phyloP scores from a whole-genome alignment of 225 moss, liverwort and hornwort genomes.

The Climacium dendroides region DNA sequence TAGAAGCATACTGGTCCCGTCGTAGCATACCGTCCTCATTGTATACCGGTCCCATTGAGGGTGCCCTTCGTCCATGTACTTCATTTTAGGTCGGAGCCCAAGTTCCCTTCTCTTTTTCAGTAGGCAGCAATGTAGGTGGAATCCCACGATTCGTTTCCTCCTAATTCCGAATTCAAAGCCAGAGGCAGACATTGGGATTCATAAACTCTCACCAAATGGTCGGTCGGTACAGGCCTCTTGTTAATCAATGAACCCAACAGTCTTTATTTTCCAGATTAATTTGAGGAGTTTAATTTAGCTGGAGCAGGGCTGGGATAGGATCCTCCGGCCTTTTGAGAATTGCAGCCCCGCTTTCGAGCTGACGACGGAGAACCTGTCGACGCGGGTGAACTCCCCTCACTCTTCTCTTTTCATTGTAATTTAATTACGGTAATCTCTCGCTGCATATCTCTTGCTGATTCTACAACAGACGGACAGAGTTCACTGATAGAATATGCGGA shows the following conservation, averaged over 20 bases:
- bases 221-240: conserved; percentile 2
- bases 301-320: neutral
- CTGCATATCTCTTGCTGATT: too few species aligned
- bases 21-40: neutral
- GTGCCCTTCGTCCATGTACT: neutral
- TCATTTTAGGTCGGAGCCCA: neutral
- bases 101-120: neutral
- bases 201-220: neutral
- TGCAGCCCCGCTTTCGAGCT: neutral
- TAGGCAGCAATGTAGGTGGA: neutral
- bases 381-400: too few species aligned
- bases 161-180: neutral
- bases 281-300: neutral
- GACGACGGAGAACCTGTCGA: too few species aligned
- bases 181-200: neutral
- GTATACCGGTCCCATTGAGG: neutral
- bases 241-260: neutral
- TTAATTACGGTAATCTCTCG: too few species aligned
- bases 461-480: too few species aligned
- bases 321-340: neutral
- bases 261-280: neutral
- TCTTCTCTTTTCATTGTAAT: too few species aligned
- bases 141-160: neutral
- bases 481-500: too few species aligned
- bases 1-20: neutral